These are phyloP conservation scores for Ceratocystis lukuohia DNA, from an alignment of 2,329 filamentous ascomycete species.

Conservation along the genomic window DNA sequence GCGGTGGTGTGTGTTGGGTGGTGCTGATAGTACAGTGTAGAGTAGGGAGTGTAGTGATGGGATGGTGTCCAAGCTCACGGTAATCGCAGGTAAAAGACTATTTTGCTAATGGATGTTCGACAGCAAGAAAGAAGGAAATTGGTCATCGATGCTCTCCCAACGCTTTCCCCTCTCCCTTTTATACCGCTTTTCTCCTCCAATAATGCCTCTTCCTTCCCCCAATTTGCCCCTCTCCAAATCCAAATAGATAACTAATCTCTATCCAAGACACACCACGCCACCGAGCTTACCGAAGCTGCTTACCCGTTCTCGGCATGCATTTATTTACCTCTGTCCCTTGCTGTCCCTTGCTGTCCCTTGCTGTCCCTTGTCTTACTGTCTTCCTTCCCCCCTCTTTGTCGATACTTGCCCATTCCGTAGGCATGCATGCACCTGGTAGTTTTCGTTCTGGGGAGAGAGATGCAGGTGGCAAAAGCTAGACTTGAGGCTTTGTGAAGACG, in stretches of 20 bases:
- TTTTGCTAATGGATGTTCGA: no score
- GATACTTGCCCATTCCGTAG: constrained; percentile 3
- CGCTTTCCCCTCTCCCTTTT: neutral
- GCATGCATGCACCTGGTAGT: neutral
- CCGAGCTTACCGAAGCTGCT: neutral
- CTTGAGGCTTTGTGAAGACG: neutral
- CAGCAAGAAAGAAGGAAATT: no score
- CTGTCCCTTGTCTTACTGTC: neutral
- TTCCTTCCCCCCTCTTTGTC: neutral
- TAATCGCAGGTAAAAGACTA: neutral
- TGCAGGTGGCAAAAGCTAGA: no score
- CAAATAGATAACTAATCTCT: neutral
- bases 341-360: neutral
- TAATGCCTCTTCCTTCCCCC: neutral
- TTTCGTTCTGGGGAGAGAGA: no score
- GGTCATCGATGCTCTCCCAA: no score
- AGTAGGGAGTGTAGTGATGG: no score
- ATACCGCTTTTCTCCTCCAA: neutral
- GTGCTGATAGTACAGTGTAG: no score
- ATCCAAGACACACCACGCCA: neutral
- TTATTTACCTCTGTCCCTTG: neutral
- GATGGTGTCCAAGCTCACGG: no score
- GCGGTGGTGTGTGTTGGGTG: neutral
- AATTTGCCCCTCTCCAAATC: constrained; percentile 8
- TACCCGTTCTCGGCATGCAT: neutral